Conservation (phyloP, 805 yeast species). For the Hanseniaspora meyeri region DNA sequence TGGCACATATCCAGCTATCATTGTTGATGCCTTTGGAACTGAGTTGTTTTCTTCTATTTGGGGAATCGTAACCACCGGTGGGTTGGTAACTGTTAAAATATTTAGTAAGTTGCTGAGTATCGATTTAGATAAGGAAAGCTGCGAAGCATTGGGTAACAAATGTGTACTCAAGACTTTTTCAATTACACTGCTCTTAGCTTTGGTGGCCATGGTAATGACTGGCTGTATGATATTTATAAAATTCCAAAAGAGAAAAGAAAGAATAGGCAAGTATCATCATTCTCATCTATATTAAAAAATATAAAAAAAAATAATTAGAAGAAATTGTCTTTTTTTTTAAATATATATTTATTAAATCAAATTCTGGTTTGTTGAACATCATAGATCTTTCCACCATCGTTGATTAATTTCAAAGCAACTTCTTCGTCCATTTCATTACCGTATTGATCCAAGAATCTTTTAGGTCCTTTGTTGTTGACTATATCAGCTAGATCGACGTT, state of each 20-base stretch:
- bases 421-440: conserved; percentile 30
- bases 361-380: conserved; percentile 15
- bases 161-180: conserved; percentile 39
- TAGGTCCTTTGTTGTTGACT: conserved; percentile 21
- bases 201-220: conserved; percentile 17
- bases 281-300: background rate
- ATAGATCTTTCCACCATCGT: conserved; percentile 21
- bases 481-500: conserved; percentile 16
- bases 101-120: conserved; percentile 46
- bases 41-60: conserved; percentile 58
- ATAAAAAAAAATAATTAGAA: background rate
- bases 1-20: conserved; percentile 64
- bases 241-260: conserved; percentile 7
- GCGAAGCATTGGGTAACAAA: conserved; percentile 30
- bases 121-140: conserved; percentile 27
- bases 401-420: conserved; percentile 22
- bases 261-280: conserved; percentile 1
- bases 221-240: conserved; percentile 19
- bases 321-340: background rate
- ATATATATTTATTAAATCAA: background rate
- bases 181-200: conserved; percentile 21
- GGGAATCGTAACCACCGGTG: conserved; percentile 67
- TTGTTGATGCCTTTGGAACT: conserved; percentile 63
- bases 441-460: conserved; percentile 29
- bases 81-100: conserved; percentile 40